Percentiles rank a stretch among this genome's conserved stretches.
Conservation (phyloP, 1,284 basidiomycete species). For the Cryptococcus wingfieldii region DNA sequence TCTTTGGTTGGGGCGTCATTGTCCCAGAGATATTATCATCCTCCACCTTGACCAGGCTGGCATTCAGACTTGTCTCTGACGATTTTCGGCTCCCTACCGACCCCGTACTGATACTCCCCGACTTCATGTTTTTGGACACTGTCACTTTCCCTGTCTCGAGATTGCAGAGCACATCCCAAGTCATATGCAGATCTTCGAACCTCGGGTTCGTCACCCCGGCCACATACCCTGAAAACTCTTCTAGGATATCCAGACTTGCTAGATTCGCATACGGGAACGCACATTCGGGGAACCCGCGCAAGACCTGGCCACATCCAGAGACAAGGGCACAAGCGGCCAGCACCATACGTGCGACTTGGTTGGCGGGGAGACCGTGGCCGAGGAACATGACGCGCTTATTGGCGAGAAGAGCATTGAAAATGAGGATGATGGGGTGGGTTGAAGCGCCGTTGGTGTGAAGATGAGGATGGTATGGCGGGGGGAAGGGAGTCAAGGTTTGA, state of each 20-base stretch:
- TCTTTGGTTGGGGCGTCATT: constrained; percentile 19
- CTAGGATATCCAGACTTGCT: constrained; percentile 80
- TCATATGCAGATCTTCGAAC: constrained; percentile 72
- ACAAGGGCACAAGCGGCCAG: constrained; percentile 88
- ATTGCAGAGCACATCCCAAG: constrained; percentile 90
- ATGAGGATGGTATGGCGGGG: constrained; percentile 80
- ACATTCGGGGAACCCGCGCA: constrained; percentile 78
- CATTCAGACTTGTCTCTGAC: constrained; percentile 25
- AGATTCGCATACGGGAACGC: constrained; percentile 93
- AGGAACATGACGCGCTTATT: constrained; percentile 92
- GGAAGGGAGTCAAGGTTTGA: constrained; percentile 57
- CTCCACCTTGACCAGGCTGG: constrained; percentile 23
- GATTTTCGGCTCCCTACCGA: constrained; percentile 17
- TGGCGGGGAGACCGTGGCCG: constrained; percentile 78
- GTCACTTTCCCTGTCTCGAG: constrained; percentile 79
- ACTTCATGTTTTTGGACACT: constrained; percentile 60
- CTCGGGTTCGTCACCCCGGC: constrained; percentile 96
- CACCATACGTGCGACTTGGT: constrained; percentile 82
- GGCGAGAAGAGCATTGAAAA: constrained; percentile 92
- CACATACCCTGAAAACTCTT: constrained; percentile 82
- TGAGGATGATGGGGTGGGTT: constrained; percentile 87
- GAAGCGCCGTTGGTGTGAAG: constrained; percentile 84
- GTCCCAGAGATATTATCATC: constrained; percentile 8
- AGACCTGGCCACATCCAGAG: constrained; percentile 77
- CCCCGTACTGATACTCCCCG: constrained; percentile 8